These are phyloP conservation scores for Candida succiphila DNA, from an alignment of 805 yeast species.

Conservation along the genomic window DNA sequence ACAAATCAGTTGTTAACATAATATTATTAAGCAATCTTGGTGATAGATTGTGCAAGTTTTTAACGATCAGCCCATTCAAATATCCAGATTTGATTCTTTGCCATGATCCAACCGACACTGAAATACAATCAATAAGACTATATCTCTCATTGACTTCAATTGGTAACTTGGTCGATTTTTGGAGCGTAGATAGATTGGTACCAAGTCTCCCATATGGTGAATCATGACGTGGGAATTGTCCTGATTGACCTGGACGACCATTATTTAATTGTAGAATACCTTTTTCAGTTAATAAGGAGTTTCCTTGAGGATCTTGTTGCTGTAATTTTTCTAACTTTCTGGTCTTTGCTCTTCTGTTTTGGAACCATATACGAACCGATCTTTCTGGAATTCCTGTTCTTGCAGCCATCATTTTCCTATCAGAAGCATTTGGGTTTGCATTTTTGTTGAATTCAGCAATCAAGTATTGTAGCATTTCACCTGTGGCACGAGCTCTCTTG, in stretches of 20 bases:
- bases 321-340: slow-evolving; percentile 52
- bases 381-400: slow-evolving; percentile 78
- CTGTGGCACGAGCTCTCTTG: slow-evolving; percentile 30
- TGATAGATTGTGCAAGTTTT: slow-evolving; percentile 47
- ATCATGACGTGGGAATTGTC: too few relatives aligned
- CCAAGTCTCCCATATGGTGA: slow-evolving; percentile 6
- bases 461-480: slow-evolving; percentile 63
- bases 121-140: slow-evolving; percentile 55
- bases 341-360: slow-evolving; percentile 73
- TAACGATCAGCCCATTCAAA: slow-evolving; percentile 28
- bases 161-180: slow-evolving; percentile 26
- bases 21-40: slow-evolving; percentile 55
- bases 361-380: slow-evolving; percentile 90
- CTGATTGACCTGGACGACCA: slow-evolving; percentile 3
- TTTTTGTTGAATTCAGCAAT: slow-evolving; percentile 61
- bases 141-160: slow-evolving; percentile 55
- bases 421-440: slow-evolving; percentile 68
- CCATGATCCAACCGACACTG: slow-evolving; percentile 73
- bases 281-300: background rate
- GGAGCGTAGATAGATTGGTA: slow-evolving; percentile 9
- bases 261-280: background rate
- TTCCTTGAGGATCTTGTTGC: slow-evolving; percentile 5
- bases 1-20: slow-evolving; percentile 61
- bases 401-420: slow-evolving; percentile 58
- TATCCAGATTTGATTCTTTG: slow-evolving; percentile 65